A percentile compares a stretch with the other conserved stretches of the same genome.
Evolutionary conservation across 768 basidiomycete species (phyloP).

Genomic region (Kwoniella newhampshirensis): DNA sequence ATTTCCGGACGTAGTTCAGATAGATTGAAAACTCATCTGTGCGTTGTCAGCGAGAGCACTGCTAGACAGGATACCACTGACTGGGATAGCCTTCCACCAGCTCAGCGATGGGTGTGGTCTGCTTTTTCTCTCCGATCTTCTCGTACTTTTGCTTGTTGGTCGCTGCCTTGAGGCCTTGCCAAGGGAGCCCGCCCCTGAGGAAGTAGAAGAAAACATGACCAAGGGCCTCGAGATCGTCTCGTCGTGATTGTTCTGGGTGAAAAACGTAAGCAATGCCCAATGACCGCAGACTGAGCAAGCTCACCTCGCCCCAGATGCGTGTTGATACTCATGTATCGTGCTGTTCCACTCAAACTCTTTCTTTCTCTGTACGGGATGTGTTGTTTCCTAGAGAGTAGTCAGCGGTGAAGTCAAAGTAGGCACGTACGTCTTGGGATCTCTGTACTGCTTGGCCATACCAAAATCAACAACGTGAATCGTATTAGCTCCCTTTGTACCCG

Average conservation of each 20-base stretch:
- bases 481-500: slow-evolving; percentile 85
- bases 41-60: not conserved
- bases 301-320: slow-evolving; percentile 95
- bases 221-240: slow-evolving; percentile 97
- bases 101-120: slow-evolving; percentile 95
- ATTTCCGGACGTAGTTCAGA: slow-evolving; percentile 96
- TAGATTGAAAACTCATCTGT: slow-evolving; percentile 98
- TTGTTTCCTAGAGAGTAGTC: slow-evolving; percentile 63
- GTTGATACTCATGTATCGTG: slow-evolving; percentile 99
- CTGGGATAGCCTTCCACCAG: slow-evolving; percentile 87
- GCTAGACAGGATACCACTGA: slow-evolving; percentile 14
- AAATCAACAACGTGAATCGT: slow-evolving; percentile 80
- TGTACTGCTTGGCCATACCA: slow-evolving; percentile 99
- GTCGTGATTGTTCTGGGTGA: slow-evolving; percentile 64
- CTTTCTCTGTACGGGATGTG: slow-evolving; percentile 99
- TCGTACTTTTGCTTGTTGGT: slow-evolving; percentile 99
- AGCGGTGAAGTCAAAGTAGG: not conserved
- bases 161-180: slow-evolving; percentile 98
- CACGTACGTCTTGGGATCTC: slow-evolving; percentile 83
- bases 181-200: slow-evolving; percentile 89
- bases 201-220: slow-evolving; percentile 99
- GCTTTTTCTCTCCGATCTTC: slow-evolving; percentile 99
- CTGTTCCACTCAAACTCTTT: slow-evolving; percentile 94
- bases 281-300: slow-evolving; percentile 19
- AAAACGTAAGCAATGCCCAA: not conserved